These are phyloP conservation scores for Vaccinium vitisidaea DNA, from an alignment of 148 eudicot genomes.

Conservation along the genomic window DNA sequence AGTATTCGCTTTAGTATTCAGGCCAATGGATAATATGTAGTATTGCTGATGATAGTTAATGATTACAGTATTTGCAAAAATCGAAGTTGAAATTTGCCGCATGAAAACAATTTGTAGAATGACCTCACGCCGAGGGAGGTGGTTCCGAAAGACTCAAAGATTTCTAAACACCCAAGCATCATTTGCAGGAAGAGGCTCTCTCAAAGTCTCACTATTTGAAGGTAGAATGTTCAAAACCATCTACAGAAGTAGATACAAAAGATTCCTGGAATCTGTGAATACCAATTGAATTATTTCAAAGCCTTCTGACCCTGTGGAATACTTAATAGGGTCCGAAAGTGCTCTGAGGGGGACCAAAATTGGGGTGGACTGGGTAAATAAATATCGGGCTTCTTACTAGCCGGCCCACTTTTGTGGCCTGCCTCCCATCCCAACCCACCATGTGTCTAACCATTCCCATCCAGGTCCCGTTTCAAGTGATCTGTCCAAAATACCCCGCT, in stretches of 20 bases:
- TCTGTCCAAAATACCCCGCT: too few relatives aligned
- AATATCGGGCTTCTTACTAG: too few relatives aligned
- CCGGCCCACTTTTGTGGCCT: too few relatives aligned
- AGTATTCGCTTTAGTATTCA: neutral
- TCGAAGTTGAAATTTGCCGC: neutral
- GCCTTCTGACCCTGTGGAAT: constrained; percentile 75
- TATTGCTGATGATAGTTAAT: neutral
- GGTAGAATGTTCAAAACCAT: constrained; percentile 92
- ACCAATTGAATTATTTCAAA: constrained; percentile 92
- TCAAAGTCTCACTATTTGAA: constrained; percentile 48
- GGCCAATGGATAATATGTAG: neutral
- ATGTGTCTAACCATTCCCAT: too few relatives aligned
- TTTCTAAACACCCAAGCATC: constrained; percentile 24
- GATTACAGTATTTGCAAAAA: neutral
- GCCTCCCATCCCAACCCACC: too few relatives aligned
- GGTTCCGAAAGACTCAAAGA: neutral
- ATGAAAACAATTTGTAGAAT: neutral
- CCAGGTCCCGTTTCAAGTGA: too few relatives aligned
- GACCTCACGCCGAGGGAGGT: neutral
- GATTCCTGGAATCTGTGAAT: constrained; percentile 88
- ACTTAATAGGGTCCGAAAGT: neutral
- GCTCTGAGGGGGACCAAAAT: neutral
- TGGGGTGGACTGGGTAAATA: neutral
- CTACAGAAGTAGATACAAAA: constrained; percentile 75
- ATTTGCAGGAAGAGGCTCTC: constrained; percentile 46